Evolutionary conservation across 1,139 yeast genomes (phyloP), one percentile per base, ranked within the genome.

Genomic region (Pichia sp.): DNA sequence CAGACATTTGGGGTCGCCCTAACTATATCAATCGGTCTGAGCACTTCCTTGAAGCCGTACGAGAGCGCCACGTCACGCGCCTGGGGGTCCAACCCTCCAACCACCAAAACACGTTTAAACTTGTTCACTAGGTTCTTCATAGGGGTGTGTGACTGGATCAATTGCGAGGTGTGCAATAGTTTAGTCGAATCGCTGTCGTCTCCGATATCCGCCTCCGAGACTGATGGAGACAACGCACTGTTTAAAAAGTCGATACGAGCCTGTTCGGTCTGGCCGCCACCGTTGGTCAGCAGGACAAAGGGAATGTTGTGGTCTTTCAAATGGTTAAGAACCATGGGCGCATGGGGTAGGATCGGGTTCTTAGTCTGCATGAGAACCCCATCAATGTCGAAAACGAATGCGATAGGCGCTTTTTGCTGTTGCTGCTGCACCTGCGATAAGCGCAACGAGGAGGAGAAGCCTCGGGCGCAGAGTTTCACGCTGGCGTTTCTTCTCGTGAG

Each of bases 91-190:
- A 83, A 83, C 1, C 97, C 96, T 5, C 98, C 98, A n/a, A 90
- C 85, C 0, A 89, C 92, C 59, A 92, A 70, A 6, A 90, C 92
- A 13, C 90, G 74, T 40, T 80, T 69, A 62, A 74, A 84, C 51
- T 76, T 72, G 19, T 72, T 68, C 0, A 79, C 81, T 53, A 89
- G 73, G 0, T 84, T 78, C 61, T 79, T 81, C 78, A 87, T 85
- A 0, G 98, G 99, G 0, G 98, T 92, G 70, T 93, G 98, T 54
- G 95, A 83, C 69, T 89, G 96, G 10, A 93, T 82, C 38, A 93
- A 73, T 67, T 92, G 97, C 44, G 77, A 71, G 3, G 82, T 79
- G 13, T 50, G 19, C 4, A 79, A 74, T 16, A 88, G 72, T 2
- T 51, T 47, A 7, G 15, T 29, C 13, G 50, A 48, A 8, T 55